Conservation (phyloP, 176 grass and related monocot genomes). For the Rhynchospora pubera region DNA sequence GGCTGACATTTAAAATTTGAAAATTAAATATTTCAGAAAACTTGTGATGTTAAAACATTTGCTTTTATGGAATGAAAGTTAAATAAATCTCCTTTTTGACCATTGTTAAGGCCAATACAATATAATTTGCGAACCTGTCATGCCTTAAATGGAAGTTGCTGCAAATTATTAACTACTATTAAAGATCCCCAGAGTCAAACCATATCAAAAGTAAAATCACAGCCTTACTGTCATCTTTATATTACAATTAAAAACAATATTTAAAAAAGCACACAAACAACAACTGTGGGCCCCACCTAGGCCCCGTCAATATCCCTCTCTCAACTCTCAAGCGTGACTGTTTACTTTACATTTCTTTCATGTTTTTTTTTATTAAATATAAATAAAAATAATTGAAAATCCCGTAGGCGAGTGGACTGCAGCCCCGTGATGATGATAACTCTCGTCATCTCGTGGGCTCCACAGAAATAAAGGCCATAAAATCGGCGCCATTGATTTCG, state of each 20-base stretch:
- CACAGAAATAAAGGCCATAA: neutral
- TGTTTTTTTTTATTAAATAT: too few species aligned
- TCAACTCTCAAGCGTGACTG: neutral
- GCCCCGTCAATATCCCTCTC: too few species aligned
- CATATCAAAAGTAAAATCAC: neutral
- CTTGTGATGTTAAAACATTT: too few species aligned
- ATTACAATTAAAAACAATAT: neutral
- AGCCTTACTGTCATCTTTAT: neutral
- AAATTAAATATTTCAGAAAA: too few species aligned
- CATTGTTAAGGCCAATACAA: too few species aligned
- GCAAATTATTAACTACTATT: neutral
- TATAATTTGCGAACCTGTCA: neutral
- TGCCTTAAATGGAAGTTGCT: neutral
- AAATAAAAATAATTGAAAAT: too few species aligned
- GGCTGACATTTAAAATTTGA: too few species aligned
- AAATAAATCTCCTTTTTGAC: too few species aligned
- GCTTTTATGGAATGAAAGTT: too few species aligned
- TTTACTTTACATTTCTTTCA: too few species aligned
- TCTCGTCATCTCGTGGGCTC: neutral
- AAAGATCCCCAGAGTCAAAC: neutral
- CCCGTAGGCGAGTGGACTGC: neutral
- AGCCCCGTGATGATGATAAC: conserved; percentile 21
- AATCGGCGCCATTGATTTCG: neutral
- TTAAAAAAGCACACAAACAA: too few species aligned
- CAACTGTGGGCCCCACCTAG: neutral